Evolutionary conservation across 192 early-diverging fungal species (phyloP), one percentile per base, ranked within the genome.

Genomic region (Coemansia sp.): DNA sequence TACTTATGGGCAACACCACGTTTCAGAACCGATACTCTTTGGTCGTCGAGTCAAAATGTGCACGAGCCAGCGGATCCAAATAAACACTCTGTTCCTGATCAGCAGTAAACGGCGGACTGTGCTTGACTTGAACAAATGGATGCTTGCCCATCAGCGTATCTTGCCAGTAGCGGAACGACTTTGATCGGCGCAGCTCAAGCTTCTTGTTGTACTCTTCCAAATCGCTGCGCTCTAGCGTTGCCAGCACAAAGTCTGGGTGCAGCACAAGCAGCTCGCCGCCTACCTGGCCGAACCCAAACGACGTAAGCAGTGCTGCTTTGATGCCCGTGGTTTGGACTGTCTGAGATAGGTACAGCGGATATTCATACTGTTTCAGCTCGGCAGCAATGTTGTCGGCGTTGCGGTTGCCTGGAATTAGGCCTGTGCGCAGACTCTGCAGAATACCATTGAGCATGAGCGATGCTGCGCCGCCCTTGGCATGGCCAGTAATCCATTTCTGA

Each of bases 391-490:
- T 74, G 34, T 74, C 72, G 3, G 66, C 66, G 62, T 97, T 94
- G 62, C 93, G 89, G 84, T 96, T 96, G 53, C 94, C 94, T 11
- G 94, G 93, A 40, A 95, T 82, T 40, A 93, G 74, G 63, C 94
- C 93, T 15, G 89, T 91, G 55, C 90, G 86, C 36, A 95, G 81
- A 44, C 86, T 74, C 71, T 97, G 92, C 36, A 97, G 65, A 25
- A 90, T 83, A 56, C 93, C 92, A 79, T 93, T 97, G 62, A 92
- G 85, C 94, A 96, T 96, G 87, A 92, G 94, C 15, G 90, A 89
- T 31, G 94, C 93, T 34, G 93, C 94, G 22, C 91, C 86, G 59
- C 90, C 94, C 87, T 95, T 96, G 52, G 94, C 90, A 25, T 75
- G 94, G 37, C 94, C 93, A 61, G 94, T 96, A 46, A 96, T 76